Conservation (phyloP, 176 grass and related monocot genomes). For the Aegilops bicornis region DNA sequence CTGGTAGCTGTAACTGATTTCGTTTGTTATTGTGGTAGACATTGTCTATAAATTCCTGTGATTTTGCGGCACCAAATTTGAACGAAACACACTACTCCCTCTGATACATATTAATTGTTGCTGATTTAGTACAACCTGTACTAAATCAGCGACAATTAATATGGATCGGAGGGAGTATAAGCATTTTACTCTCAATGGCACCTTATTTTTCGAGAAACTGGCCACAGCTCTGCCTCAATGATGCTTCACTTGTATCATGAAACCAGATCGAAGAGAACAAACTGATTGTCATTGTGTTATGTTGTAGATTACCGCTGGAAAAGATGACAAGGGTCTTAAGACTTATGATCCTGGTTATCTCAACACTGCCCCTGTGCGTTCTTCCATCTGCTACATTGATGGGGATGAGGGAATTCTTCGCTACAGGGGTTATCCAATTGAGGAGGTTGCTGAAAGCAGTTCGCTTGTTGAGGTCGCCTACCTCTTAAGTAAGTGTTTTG, state of each 20-base stretch:
- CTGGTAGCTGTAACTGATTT: neutral
- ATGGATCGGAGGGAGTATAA: neutral
- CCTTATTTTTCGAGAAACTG: no score
- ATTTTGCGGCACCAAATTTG: neutral
- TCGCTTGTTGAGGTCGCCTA: conserved; percentile 88
- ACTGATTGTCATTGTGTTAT: neutral
- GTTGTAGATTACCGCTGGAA: conserved; percentile 71
- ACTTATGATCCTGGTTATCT: conserved; percentile 94
- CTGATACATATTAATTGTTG: no score
- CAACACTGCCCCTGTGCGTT: conserved; percentile 85
- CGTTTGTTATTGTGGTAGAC: neutral
- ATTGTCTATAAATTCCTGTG: neutral
- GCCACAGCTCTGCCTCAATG: neutral
- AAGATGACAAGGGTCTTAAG: conserved; percentile 90
- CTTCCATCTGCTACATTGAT: conserved; percentile 88
- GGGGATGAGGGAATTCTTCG: conserved; percentile 98
- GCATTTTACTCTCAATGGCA: neutral
- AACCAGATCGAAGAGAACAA: neutral
- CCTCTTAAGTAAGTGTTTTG: conserved; percentile 72
- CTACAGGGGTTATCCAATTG: conserved; percentile 96
- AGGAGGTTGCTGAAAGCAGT: conserved; percentile 90
- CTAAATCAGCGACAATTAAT: no score
- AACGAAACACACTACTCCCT: neutral
- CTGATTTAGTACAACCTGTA: no score
- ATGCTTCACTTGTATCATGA: neutral